Percentiles rank a stretch among this genome's conserved stretches.
Conservation (phyloP, 257 asterid genomes). For the Capsicum pubescens region DNA sequence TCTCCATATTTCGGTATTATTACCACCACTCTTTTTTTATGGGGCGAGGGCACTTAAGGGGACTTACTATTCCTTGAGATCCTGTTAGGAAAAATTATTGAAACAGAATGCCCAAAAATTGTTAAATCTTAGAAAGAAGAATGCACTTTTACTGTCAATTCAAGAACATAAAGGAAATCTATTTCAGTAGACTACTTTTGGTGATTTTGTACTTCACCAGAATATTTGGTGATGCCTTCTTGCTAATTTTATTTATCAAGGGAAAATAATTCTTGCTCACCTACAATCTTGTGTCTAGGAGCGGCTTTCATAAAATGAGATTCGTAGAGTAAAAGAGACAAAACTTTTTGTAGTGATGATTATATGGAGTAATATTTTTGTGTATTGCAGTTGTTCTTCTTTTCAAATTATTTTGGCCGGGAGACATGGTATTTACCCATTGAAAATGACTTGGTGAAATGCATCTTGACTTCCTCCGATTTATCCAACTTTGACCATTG, state of each 20-base stretch:
- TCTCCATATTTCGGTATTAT: background rate
- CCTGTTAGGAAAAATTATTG: background rate
- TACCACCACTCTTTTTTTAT: background rate
- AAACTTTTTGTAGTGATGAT: background rate
- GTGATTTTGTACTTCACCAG: background rate
- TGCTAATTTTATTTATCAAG: background rate
- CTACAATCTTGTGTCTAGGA: background rate
- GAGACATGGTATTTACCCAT: background rate
- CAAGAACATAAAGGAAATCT: background rate
- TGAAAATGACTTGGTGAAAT: background rate
- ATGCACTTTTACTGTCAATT: background rate
- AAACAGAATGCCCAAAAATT: background rate
- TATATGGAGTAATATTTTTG: background rate
- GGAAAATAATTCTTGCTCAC: background rate
- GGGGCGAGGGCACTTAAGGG: background rate
- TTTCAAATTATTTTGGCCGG: background rate
- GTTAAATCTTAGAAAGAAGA: background rate
- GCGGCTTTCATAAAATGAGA: background rate
- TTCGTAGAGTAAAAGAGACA: background rate
- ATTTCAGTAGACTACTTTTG: background rate
- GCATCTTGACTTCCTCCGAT: conserved; percentile 6
- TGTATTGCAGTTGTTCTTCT: background rate
- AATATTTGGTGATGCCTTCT: conserved; percentile 11
- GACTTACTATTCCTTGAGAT: background rate
- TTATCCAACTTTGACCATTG: background rate